phyloP scores from a whole-genome alignment of 257 asterid genomes.

The Cordia subcordata region DNA sequence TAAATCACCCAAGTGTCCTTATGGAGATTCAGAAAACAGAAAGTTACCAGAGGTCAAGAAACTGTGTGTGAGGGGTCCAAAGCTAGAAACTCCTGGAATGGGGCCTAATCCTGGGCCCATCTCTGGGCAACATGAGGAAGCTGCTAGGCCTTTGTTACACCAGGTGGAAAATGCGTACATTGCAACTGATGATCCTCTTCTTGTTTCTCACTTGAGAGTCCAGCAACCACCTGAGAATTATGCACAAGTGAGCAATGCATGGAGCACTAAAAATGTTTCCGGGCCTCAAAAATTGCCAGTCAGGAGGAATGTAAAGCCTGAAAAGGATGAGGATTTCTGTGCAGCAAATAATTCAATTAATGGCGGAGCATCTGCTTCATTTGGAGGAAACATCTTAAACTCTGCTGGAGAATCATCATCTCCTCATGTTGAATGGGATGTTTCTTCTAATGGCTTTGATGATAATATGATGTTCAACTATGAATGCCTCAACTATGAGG shows the following conservation, averaged over 20 bases:
- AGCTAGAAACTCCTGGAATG: constrained; percentile 26
- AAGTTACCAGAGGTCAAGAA: constrained; percentile 29
- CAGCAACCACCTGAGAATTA: constrained; percentile 27
- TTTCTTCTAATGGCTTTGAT: constrained; percentile 31
- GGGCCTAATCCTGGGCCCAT: constrained; percentile 21
- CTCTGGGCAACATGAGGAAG: constrained; percentile 21
- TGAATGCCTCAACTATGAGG: constrained; percentile 40
- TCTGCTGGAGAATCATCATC: constrained; percentile 32
- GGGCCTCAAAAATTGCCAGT: constrained; percentile 63
- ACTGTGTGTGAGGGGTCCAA: constrained; percentile 25
- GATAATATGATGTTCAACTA: constrained; percentile 43
- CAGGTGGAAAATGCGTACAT: constrained; percentile 16
- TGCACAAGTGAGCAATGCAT: constrained; percentile 24
- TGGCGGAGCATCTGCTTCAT: constrained; percentile 22
- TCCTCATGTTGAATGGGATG: constrained; percentile 38
- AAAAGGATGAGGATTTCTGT: constrained; percentile 25
- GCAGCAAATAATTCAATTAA: constrained; percentile 24
- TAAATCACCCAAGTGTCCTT: constrained; percentile 67
- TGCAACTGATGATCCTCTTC: constrained; percentile 24
- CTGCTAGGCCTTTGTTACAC: constrained; percentile 18
- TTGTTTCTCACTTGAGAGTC: constrained; percentile 27
- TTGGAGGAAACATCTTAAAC: constrained; percentile 29
- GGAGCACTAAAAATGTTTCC: constrained; percentile 31
- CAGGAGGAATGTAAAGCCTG: constrained; percentile 55
- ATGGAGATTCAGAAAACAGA: constrained; percentile 29